A percentile compares a stretch with the other conserved stretches of the same genome.
These are phyloP conservation scores for Puccinia polysora DNA, from an alignment of 1,284 basidiomycete genomes.

Conservation along the genomic window DNA sequence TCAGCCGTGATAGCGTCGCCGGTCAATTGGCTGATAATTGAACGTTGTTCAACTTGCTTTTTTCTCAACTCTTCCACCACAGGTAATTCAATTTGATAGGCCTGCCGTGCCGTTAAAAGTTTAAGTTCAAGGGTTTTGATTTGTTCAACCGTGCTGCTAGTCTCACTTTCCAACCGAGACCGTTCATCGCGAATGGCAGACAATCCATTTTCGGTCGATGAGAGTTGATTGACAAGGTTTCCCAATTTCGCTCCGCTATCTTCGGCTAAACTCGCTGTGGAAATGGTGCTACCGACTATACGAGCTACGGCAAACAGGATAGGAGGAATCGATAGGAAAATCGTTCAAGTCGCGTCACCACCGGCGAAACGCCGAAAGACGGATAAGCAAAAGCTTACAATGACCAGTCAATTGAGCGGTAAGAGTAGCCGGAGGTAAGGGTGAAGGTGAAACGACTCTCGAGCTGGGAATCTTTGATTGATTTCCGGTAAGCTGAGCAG, in stretches of 20 bases:
- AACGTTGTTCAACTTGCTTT: conserved; percentile 66
- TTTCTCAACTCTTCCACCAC: conserved; percentile 69
- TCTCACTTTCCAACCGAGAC: conserved; percentile 52
- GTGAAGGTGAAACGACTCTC: conserved; percentile 20
- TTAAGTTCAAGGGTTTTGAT: conserved; percentile 55
- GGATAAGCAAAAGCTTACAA: conserved; percentile 20
- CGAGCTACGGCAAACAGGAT: background rate
- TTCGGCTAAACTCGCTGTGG: conserved; percentile 43
- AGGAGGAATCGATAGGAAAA: background rate
- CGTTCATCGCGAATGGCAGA: conserved; percentile 52
- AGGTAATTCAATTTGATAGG: conserved; percentile 78
- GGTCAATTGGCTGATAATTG: conserved; percentile 69
- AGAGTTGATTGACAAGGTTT: conserved; percentile 74
- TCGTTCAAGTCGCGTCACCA: background rate
- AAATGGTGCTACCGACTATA: background rate
- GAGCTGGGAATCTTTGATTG: conserved; percentile 46
- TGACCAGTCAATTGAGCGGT: conserved; percentile 23
- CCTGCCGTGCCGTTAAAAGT: conserved; percentile 57
- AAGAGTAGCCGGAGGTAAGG: background rate
- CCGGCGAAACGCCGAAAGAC: background rate
- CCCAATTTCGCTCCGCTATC: conserved; percentile 70
- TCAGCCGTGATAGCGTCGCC: conserved; percentile 83
- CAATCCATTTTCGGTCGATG: conserved; percentile 64
- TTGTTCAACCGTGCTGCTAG: conserved; percentile 63
- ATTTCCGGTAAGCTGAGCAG: conserved; percentile 18